Conservation (phyloP, 2,329 filamentous ascomycete genomes). For the Cladorrhinum sp. region DNA sequence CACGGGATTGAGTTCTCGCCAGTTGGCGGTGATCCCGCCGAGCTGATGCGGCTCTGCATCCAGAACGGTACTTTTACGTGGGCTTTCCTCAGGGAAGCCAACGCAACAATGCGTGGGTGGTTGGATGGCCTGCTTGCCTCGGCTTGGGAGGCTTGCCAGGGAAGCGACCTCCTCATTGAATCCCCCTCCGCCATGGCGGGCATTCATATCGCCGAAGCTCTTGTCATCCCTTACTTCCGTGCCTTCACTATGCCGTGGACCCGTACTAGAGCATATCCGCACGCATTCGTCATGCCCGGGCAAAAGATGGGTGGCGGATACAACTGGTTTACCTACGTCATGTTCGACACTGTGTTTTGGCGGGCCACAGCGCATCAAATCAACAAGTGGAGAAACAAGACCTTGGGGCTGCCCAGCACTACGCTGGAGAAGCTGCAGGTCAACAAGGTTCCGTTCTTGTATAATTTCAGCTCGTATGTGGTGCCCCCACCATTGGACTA, state of each 20-base stretch:
- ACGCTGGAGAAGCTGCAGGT: slow-evolving; percentile 87
- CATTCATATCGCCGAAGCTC: slow-evolving; percentile 92
- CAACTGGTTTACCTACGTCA: slow-evolving; percentile 91
- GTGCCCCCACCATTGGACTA: slow-evolving; percentile 94
- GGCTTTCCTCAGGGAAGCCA: slow-evolving; percentile 84
- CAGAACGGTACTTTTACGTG: slow-evolving; percentile 97
- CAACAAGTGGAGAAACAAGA: slow-evolving; percentile 85
- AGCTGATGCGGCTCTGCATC: slow-evolving; percentile 93
- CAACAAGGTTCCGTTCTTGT: slow-evolving; percentile 96
- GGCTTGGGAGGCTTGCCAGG: slow-evolving; percentile 79
- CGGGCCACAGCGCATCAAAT: slow-evolving; percentile 86
- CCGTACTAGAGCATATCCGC: slow-evolving; percentile 88
- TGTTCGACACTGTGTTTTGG: slow-evolving; percentile 98
- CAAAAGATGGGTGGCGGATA: slow-evolving; percentile 93
- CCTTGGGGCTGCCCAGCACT: slow-evolving; percentile 75
- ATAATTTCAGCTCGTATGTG: slow-evolving; percentile 93
- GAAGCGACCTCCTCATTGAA: slow-evolving; percentile 86
- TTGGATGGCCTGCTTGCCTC: slow-evolving; percentile 82
- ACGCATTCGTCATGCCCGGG: slow-evolving; percentile 90
- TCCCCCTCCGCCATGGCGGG: slow-evolving; percentile 96
- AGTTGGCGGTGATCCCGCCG: slow-evolving; percentile 85
- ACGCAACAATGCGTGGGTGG: slow-evolving; percentile 87
- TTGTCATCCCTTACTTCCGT: slow-evolving; percentile 91
- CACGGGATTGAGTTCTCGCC: slow-evolving; percentile 91
- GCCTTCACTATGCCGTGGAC: slow-evolving; percentile 99